phyloP scores from a whole-genome alignment of 2,329 filamentous ascomycete genomes.

The Cordyceps militaris region DNA sequence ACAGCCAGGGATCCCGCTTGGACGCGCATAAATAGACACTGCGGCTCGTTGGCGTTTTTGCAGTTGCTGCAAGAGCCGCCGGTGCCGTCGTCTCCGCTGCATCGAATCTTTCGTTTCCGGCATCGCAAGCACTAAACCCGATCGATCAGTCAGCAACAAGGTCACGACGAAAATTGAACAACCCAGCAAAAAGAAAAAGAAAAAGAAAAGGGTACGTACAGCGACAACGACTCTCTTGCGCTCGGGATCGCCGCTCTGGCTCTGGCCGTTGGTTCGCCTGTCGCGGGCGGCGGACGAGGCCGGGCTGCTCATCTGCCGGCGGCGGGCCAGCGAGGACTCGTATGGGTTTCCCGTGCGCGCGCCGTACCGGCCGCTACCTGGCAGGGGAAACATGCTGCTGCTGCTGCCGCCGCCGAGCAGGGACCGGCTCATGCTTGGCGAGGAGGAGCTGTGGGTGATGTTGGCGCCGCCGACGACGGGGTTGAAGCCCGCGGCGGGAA shows the following conservation, averaged over 20 bases:
- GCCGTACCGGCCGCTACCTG: neutral
- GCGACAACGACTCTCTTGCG: neutral
- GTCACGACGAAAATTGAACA: neutral
- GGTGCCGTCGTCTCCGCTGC: conserved; percentile 75
- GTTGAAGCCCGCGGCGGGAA: neutral
- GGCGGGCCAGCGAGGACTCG: neutral
- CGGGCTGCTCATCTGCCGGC: neutral
- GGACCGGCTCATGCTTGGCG: neutral
- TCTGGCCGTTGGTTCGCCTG: neutral
- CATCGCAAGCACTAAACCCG: conserved; percentile 70
- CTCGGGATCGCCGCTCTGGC: neutral
- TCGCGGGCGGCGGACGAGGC: neutral
- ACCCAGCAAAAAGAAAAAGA: neutral
- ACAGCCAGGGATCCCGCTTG: conserved; percentile 16
- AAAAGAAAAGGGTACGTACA: neutral
- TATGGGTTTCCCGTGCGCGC: neutral
- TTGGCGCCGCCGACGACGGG: neutral
- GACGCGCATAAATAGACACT: conserved; percentile 79
- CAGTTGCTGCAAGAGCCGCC: conserved; percentile 80
- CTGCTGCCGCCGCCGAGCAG: neutral
- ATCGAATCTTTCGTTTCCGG: conserved; percentile 89
- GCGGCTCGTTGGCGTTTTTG: conserved; percentile 60
- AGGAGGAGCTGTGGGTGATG: neutral
- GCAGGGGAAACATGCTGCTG: neutral
- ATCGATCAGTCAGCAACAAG: neutral